These are phyloP conservation scores for Alnus glutinosa DNA, from an alignment of 306 rosid genomes.

Conservation along the genomic window DNA sequence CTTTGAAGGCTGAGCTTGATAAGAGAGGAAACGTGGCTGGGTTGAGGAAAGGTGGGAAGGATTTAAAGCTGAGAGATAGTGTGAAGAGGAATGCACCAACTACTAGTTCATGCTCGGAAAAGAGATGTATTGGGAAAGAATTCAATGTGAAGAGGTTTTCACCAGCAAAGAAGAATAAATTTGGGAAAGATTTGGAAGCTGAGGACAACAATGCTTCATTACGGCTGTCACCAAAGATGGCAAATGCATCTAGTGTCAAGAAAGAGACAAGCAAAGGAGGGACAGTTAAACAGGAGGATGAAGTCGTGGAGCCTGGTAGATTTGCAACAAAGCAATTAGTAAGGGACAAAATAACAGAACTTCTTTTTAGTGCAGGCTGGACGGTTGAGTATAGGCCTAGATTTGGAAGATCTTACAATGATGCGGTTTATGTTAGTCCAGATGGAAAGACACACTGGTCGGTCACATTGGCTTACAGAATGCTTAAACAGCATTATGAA, in stretches of 20 bases:
- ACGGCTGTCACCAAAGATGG: slow-evolving; percentile 25
- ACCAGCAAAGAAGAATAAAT: slow-evolving; percentile 26
- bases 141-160: slow-evolving; percentile 28
- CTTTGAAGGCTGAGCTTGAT: slow-evolving; percentile 23
- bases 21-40: slow-evolving; percentile 32
- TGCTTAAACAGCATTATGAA: slow-evolving; percentile 63
- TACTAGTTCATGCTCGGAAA: slow-evolving; percentile 26
- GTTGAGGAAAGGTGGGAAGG: slow-evolving; percentile 15
- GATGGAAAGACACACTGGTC: slow-evolving; percentile 91
- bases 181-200: slow-evolving; percentile 31
- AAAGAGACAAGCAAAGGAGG: slow-evolving; percentile 12
- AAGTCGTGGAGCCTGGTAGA: slow-evolving; percentile 24
- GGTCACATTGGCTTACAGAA: slow-evolving; percentile 79
- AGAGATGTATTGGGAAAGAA: slow-evolving; percentile 33
- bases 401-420: slow-evolving; percentile 49
- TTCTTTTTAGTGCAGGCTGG: slow-evolving; percentile 83
- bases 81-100: slow-evolving; percentile 24
- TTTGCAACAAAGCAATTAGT: slow-evolving; percentile 46
- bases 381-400: slow-evolving; percentile 77
- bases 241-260: slow-evolving; percentile 5
- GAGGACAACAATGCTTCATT: slow-evolving; percentile 34
- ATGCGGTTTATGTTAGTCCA: slow-evolving; percentile 84
- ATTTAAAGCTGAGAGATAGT: slow-evolving; percentile 29
- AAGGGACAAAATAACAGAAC: slow-evolving; percentile 63
- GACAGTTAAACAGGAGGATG: slow-evolving; percentile 12